Evolutionary conservation across 2,329 filamentous ascomycete genomes (phyloP).

Genomic region (Colletotrichum lentis): DNA sequence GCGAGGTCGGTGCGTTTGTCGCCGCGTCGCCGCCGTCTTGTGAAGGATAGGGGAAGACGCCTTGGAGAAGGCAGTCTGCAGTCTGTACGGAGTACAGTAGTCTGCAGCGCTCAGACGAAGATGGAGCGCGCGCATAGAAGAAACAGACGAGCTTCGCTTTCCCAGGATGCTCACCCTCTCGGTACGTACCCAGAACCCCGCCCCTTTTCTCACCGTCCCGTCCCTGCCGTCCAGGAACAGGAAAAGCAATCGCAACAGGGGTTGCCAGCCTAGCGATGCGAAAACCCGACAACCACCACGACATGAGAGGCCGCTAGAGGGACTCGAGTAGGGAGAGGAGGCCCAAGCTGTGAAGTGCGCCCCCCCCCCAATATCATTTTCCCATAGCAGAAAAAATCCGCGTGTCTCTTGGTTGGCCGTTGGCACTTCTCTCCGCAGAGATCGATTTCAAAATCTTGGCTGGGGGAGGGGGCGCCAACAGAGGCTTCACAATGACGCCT

Average conservation of each 20-base stretch:
- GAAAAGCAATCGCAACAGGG: not conserved
- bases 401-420: not conserved
- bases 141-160: not conserved
- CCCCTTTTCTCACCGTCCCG: not conserved
- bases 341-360: conserved; percentile 7
- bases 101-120: not conserved
- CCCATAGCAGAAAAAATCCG: not conserved
- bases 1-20: conserved; percentile 29
- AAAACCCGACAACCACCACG: not conserved
- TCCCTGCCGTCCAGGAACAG: not conserved
- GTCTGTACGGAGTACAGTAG: no score
- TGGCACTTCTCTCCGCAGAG: not conserved
- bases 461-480: not conserved
- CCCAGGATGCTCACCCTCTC: not conserved
- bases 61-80: not conserved
- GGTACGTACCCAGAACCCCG: conserved; percentile 7
- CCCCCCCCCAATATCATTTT: not conserved
- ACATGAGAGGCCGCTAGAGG: not conserved
- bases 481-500: not conserved
- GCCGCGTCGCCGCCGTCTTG: not conserved
- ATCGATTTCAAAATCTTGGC: conserved; percentile 5
- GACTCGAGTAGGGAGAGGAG: not conserved
- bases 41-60: not conserved
- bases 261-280: not conserved
- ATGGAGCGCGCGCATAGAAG: not conserved